Base-by-base conservation (phyloP, 139 green algal genomes). In the Parachlorella kessleri region DNA sequence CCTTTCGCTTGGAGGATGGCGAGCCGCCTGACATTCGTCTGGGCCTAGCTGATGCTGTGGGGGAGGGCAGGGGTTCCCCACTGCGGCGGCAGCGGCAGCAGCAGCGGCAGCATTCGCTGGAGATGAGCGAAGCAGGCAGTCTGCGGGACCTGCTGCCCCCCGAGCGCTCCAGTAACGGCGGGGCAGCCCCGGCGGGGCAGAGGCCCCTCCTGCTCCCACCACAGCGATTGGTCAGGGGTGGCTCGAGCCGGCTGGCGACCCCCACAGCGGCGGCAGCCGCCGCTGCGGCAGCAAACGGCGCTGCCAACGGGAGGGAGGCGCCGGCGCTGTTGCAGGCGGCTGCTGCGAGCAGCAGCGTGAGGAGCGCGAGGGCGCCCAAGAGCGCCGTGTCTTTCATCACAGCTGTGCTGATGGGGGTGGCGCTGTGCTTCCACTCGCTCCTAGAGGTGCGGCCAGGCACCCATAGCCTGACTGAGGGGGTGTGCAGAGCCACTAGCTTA, bases 391-490 rank as follows among this genome's bases (percentile, higher is more conserved):
- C 82, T 3, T 96, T 96, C 69, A 67, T 88, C 1, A 95, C 92
- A 2, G 88, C 90, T 7, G 64, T 92, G 41, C 86, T 96, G 69
- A 93, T 96, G 85, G 92, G 84, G 2, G 81, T 81, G 24, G 92
- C 92, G 63, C 85, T 96, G 36, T 93, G 86, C 83, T 91, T 96
- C 41, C 92, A 96, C 78, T 91, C 83, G n/a, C 68, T 96, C 35
- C 83, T 96, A 73, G 92, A 96, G 48, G 48, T 59, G 48, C 14
- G 48, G 14, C 48, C n/a, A n/a, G n/a, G n/a, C n/a, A n/a, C n/a
- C n/a, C n/a, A n/a, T n/a, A n/a, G n/a, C n/a, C n/a, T n/a, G n/a
- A n/a, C n/a, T n/a, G n/a, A n/a, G n/a, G n/a, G n/a, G n/a, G n/a
- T n/a, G n/a, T n/a, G n/a, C n/a, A n/a, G n/a, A n/a, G n/a, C n/a